phyloP scores from a whole-genome alignment of 345 rosid species.

The Dipteronia sinensis region DNA sequence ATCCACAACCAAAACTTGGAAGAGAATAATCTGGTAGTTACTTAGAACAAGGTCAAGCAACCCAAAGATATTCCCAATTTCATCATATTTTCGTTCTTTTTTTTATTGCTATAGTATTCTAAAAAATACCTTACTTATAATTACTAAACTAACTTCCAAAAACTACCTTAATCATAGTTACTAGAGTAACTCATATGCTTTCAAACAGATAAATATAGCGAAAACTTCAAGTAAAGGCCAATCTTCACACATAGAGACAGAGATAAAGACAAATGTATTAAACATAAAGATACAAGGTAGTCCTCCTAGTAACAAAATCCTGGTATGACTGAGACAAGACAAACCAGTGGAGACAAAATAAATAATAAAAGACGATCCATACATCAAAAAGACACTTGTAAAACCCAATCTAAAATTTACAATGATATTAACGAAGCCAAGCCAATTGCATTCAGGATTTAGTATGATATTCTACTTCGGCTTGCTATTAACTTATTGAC shows the following conservation, averaged over 20 bases:
- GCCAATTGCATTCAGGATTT: constrained; percentile 1
- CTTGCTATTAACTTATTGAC: background rate
- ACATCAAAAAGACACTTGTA: constrained; percentile 20
- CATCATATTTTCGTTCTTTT: background rate
- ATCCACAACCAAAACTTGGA: background rate
- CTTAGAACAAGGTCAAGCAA: background rate
- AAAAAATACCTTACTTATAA: background rate
- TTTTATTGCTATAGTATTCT: background rate
- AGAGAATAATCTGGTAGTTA: background rate
- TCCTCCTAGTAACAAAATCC: background rate
- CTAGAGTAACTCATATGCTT: background rate
- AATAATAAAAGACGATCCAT: constrained; percentile 10
- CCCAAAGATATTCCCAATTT: background rate
- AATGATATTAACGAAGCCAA: background rate
- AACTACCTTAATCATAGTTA: background rate
- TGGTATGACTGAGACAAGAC: constrained; percentile 12
- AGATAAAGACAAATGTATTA: constrained; percentile 1
- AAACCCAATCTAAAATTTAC: constrained; percentile 11
- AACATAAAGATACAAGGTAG: constrained; percentile 27
- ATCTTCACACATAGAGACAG: constrained; percentile 9
- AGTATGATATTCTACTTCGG: constrained; percentile 8
- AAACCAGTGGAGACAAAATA: constrained; percentile 15
- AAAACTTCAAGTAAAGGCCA: background rate
- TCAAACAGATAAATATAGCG: background rate
- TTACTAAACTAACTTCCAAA: background rate